phyloP scores from a whole-genome alignment of 164 flowering plant genomes.

The Dillenia turbinata region DNA sequence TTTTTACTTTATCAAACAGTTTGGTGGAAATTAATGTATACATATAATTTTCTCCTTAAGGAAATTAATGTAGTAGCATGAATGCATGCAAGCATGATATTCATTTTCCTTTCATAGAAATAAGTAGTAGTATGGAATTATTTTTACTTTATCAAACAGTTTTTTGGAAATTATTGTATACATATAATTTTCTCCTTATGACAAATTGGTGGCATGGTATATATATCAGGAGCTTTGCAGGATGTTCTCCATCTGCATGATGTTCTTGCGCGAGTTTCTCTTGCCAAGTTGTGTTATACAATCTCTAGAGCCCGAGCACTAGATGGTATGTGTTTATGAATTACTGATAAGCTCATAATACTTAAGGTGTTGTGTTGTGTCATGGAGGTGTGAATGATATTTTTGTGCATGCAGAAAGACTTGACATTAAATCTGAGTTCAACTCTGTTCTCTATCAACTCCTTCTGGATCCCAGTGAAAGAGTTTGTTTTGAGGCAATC shows the following conservation, averaged over 20 bases:
- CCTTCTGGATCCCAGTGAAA: conserved; percentile 96
- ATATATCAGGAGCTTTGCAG: conserved; percentile 79
- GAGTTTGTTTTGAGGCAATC: conserved; percentile 99
- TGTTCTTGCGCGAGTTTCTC: conserved; percentile 95
- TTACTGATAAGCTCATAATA: not conserved
- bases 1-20: too few species aligned
- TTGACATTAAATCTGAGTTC: conserved; percentile 89
- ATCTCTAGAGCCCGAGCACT: conserved; percentile 86
- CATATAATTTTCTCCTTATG: too few species aligned
- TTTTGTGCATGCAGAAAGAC: conserved; percentile 63
- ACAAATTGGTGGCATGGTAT: not conserved
- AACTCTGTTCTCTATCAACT: conserved; percentile 90
- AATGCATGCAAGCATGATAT: too few species aligned
- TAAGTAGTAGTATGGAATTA: too few species aligned
- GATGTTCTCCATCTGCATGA: conserved; percentile 97
- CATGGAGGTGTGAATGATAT: conserved; percentile 4
- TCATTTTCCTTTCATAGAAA: too few species aligned
- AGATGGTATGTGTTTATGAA: conserved; percentile 57
- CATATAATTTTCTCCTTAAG: too few species aligned
- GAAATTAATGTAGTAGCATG: too few species aligned
- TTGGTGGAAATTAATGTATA: too few species aligned
- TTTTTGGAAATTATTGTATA: too few species aligned
- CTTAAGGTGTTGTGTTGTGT: too few species aligned
- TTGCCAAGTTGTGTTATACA: conserved; percentile 85
- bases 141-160: too few species aligned